These are phyloP conservation scores for Pythium grandisporangium DNA, from an alignment of 352 stramenopile genomes.

Conservation along the genomic window DNA sequence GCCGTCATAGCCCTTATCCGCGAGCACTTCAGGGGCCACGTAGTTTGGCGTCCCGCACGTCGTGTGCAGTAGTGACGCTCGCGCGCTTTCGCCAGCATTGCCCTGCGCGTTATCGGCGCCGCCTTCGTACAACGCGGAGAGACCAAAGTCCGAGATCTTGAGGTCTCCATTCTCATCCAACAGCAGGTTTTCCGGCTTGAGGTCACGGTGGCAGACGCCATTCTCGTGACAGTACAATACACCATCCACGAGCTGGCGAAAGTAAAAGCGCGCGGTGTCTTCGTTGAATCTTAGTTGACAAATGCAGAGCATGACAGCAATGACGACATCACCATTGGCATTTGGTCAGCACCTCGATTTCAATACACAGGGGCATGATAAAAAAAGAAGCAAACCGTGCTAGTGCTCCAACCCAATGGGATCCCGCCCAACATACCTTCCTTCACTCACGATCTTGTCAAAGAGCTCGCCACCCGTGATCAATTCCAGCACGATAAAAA, in stretches of 20 bases:
- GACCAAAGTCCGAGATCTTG: conserved; percentile 99
- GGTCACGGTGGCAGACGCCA: conserved; percentile 95
- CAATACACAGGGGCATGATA: too few species aligned
- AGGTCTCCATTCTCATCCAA: conserved; percentile 94
- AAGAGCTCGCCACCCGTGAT: conserved; percentile 88
- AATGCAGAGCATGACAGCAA: too few species aligned
- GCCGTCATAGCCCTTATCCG: conserved; percentile 92
- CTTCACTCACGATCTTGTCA: conserved; percentile 96
- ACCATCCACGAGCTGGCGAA: conserved; percentile 95
- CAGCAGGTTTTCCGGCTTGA: conserved; percentile 97
- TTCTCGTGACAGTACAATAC: conserved; percentile 97
- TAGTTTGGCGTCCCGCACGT: conserved; percentile 97
- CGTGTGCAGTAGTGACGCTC: conserved; percentile 90
- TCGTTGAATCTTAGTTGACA: conserved; percentile 81
- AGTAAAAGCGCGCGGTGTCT: conserved; percentile 97
- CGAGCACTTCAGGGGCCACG: conserved; percentile 90
- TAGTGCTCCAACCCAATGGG: too few species aligned
- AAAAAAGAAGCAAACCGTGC: too few species aligned
- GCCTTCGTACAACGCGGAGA: conserved; percentile 92
- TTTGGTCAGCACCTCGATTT: too few species aligned
- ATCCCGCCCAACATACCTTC: too few species aligned
- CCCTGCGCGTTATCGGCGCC: too few species aligned
- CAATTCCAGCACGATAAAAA: conserved; percentile 94
- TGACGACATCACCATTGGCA: too few species aligned
- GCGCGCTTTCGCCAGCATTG: conserved; percentile 76